Evolutionary conservation across 1,284 basidiomycete genomes (phyloP), one percentile per base, ranked within the genome.

Genomic region (Vanrija sp.): DNA sequence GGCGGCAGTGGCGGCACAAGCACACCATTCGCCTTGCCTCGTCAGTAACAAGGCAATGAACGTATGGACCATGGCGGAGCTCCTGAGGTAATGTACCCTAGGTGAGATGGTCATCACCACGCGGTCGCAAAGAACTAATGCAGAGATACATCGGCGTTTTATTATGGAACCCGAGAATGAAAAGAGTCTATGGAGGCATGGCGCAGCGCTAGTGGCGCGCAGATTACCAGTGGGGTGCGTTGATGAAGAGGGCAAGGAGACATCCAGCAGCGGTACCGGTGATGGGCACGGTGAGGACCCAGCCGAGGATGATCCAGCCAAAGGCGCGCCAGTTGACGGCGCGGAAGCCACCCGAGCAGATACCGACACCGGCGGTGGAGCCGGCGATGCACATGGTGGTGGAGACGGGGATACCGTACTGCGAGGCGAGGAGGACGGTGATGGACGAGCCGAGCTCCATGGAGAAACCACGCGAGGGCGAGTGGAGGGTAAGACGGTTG

Each of bases 371-470:
- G 8, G 62, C 63, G 12, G 72, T 75, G 22, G 71, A 62, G 24
- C 72, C 72, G 16, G 66, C 63, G 47, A 73, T 71, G 54, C 72
- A 73, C 68, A 72, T 72, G 41, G 76, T 77, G 6, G 75, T 73
- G 2, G 71, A 73, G 25, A 76, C 76, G 12, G 77, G 77, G 37
- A 77, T 63, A 52, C 62, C 65, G 60, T 68, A 64, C 56, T 66
- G 77, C 6, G 77, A 78, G 9, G 78, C 78, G 44, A 79, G 69
- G 41, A 79, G 68, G 59, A 79, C 75, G 36, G 76, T 78, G 62
- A 78, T 76, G 44, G 77, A 65, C 1, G 77, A 70, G 10, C 77
- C 78, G 27, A 80, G 63, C 63, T 80, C 78, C 79, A 80, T 80
- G 8, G 71, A 73, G 67, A 78, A 78, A 20, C 79, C 79, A 50